Evolutionary conservation across 148 eudicot species (phyloP).

Genomic region (Chenopodium quinoa): DNA sequence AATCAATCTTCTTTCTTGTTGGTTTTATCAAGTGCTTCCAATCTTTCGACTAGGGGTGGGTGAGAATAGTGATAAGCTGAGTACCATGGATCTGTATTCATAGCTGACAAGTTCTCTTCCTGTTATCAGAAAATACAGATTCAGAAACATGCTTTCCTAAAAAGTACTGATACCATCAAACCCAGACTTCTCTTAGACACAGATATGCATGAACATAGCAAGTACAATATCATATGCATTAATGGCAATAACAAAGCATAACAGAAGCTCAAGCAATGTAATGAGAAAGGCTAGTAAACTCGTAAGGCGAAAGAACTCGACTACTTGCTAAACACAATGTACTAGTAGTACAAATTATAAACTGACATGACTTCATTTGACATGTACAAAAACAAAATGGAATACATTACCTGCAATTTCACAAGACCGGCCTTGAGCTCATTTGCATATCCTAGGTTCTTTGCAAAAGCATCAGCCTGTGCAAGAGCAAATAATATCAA

Average conservation of each 20-base stretch:
- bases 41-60: conserved; percentile 94
- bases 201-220: neutral
- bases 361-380: neutral
- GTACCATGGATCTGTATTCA: conserved; percentile 99
- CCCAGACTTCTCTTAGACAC: neutral
- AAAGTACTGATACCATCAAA: neutral
- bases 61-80: conserved; percentile 96
- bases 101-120: conserved; percentile 95
- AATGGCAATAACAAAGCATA: neutral
- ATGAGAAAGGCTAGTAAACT: no score
- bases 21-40: conserved; percentile 70
- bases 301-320: no score
- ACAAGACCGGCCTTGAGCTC: conserved; percentile 90
- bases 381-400: neutral
- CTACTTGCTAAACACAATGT: no score
- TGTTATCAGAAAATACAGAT: conserved; percentile 26
- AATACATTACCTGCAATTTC: conserved; percentile 68
- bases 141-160: conserved; percentile 1
- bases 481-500: conserved; percentile 18
- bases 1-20: conserved; percentile 66
- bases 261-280: neutral
- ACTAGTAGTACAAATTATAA: neutral
- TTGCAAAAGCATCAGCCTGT: conserved; percentile 98
- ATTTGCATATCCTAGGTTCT: conserved; percentile 73
- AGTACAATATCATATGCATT: neutral